These are phyloP conservation scores for Epichloe sp. DNA, from an alignment of 2,329 filamentous ascomycete species.

Conservation along the genomic window DNA sequence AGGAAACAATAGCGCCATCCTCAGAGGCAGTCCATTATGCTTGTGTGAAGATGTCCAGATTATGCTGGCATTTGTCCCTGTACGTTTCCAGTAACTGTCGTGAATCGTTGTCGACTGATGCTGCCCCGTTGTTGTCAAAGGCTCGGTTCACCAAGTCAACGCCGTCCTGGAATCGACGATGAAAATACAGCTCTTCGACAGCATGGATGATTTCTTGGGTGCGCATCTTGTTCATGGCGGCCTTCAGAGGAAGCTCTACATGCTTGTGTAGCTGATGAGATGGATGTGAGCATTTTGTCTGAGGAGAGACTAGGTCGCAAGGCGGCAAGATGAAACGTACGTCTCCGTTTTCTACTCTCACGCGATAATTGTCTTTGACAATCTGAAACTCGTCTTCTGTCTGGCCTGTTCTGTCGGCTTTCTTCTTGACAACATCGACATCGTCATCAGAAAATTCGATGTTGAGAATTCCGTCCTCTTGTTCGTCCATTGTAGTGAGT, in stretches of 20 bases:
- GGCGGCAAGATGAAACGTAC: constrained; percentile 20
- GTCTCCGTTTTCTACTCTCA: constrained; percentile 41
- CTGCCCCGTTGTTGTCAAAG: constrained; percentile 16
- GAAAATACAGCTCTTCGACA: constrained; percentile 45
- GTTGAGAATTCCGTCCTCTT: constrained; percentile 17
- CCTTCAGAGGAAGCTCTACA: constrained; percentile 27
- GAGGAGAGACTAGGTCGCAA: background rate
- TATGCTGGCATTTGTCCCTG: constrained; percentile 26
- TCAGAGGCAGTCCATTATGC: background rate
- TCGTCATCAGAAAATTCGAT: constrained; percentile 21
- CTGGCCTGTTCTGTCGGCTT: constrained; percentile 26
- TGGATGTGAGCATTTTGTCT: background rate
- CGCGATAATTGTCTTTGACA: constrained; percentile 30
- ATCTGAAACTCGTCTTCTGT: constrained; percentile 36
- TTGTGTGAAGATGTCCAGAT: constrained; percentile 5
- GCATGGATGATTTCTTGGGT: constrained; percentile 40
- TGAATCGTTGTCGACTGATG: constrained; percentile 31
- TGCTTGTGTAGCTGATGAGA: constrained; percentile 28
- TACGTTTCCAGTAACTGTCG: constrained; percentile 28
- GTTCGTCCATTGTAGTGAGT: constrained; percentile 14
- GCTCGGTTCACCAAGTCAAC: constrained; percentile 26
- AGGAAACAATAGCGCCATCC: background rate
- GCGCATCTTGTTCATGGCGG: constrained; percentile 29
- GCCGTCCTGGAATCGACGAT: constrained; percentile 32
- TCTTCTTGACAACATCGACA: constrained; percentile 6